These are phyloP conservation scores for Bremia lactucae DNA, from an alignment of 352 stramenopile species.

Conservation along the genomic window DNA sequence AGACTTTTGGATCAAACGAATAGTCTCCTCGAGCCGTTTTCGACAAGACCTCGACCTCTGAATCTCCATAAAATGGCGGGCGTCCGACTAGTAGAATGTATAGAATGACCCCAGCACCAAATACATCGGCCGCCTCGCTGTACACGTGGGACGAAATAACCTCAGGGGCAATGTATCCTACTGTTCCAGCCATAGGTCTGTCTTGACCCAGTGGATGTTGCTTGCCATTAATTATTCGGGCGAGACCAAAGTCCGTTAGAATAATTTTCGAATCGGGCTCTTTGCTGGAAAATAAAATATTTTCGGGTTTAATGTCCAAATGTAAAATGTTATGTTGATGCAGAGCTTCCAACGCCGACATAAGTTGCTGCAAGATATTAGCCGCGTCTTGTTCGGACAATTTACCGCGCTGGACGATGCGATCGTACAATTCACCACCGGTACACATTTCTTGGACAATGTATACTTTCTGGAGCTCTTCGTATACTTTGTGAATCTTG, in stretches of 20 bases:
- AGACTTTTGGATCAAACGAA: constrained; percentile 91
- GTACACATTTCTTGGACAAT: constrained; percentile 90
- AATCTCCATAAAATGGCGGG: constrained; percentile 93
- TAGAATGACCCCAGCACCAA: constrained; percentile 93
- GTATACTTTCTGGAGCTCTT: constrained; percentile 78
- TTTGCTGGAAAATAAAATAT: constrained; percentile 77
- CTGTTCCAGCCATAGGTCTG: constrained; percentile 94
- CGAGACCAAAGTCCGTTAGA: constrained; percentile 86
- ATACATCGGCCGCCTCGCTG: constrained; percentile 91
- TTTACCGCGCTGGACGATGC: constrained; percentile 87
- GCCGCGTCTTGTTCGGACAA: constrained; percentile 87
- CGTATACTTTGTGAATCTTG: constrained; percentile 74
- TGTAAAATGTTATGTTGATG: constrained; percentile 88
- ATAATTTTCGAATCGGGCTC: constrained; percentile 90
- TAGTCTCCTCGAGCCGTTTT: constrained; percentile 86
- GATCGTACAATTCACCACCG: constrained; percentile 88
- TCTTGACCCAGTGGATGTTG: constrained; percentile 88
- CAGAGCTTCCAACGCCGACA: constrained; percentile 76
- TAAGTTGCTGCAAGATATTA: constrained; percentile 77
- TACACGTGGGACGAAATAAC: constrained; percentile 91
- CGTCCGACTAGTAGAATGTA: constrained; percentile 92
- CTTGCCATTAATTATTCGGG: constrained; percentile 88
- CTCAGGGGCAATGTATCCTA: constrained; percentile 94
- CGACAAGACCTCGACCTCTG: constrained; percentile 83
- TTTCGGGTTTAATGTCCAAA: constrained; percentile 82